These are phyloP conservation scores for Glonium stellatum DNA, from an alignment of 495 filamentous ascomycete species.

Conservation along the genomic window DNA sequence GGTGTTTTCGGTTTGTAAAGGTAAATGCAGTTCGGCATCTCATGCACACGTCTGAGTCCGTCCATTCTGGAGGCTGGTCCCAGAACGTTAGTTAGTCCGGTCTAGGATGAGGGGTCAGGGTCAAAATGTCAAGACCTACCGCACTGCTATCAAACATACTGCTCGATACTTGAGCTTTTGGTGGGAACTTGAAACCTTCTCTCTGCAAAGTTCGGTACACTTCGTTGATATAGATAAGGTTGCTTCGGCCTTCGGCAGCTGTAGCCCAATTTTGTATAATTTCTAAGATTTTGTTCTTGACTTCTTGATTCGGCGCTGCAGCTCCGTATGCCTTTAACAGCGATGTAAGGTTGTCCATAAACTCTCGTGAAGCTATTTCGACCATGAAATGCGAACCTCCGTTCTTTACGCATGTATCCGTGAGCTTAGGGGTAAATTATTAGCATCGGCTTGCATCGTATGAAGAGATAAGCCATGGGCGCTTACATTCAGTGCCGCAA, in stretches of 20 bases:
- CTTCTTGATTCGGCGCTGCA: conserved; percentile 71
- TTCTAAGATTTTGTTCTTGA: conserved; percentile 83
- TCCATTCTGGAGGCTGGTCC: conserved; percentile 86
- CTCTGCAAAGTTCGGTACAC: conserved; percentile 72
- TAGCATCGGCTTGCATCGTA: conserved; percentile 1
- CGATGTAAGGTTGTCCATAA: conserved; percentile 94
- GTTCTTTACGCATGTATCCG: conserved; percentile 98
- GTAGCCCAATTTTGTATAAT: conserved; percentile 90
- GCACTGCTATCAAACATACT: conserved; percentile 96
- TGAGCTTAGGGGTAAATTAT: conserved; percentile 51
- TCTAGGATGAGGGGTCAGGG: conserved; percentile 1
- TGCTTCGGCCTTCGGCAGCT: conserved; percentile 77
- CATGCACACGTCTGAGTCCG: conserved; percentile 98
- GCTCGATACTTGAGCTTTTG: conserved; percentile 75
- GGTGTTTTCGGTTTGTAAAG: conserved; percentile 96
- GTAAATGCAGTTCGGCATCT: conserved; percentile 90
- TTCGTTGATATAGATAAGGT: conserved; percentile 78
- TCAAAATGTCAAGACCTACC: conserved; percentile 51
- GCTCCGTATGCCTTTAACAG: conserved; percentile 73
- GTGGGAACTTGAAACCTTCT: conserved; percentile 86
- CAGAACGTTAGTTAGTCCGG: conserved; percentile 8
- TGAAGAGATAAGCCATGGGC: neutral
- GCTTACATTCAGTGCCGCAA: conserved; percentile 80
- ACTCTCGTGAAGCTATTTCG: conserved; percentile 93
- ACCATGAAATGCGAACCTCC: conserved; percentile 91